Evolutionary conservation across 441 rosid genomes (phyloP), one percentile per base, ranked within the genome.

Genomic region (Corymbia citriodora): DNA sequence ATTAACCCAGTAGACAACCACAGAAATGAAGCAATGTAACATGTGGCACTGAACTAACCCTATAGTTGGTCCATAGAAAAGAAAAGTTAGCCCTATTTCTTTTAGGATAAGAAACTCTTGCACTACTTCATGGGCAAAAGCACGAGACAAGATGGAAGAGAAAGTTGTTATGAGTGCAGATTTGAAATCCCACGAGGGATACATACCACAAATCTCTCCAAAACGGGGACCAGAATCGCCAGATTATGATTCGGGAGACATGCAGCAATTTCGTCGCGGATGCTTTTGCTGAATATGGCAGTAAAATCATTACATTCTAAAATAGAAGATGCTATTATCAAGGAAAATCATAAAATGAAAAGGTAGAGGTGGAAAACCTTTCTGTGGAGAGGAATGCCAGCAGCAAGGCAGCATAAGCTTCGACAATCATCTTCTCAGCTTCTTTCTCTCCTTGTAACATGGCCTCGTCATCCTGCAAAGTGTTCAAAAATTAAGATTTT

Each of bases 151-250:
- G 85, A 48, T 33, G 31, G 31, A 61, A 61, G 53, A 25, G 55
- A 29, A 79, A 61, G 87, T 31, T 89, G 83, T 48, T 63, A 74
- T 13, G 50, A 57, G 52, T 45, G 74, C 88, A 65, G 68, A 63
- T 50, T 90, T 89, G 70, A 54, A 19, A 53, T 89, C 81, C 53
- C n/a, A n/a, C 55, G 74, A 88, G 74, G 92, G 89, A 89, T 74
- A 90, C 97, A 91, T 97, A 98, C 99, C 99, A 98, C 97, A 94
- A 98, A 98, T 97, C 99, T 98, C 92, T 98, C 99, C 95, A 98
- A 92, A 63, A 97, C 99, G 2, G 99, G 99, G 88, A 98, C 99
- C 89, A 98, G 96, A 92, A 94, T 90, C 48, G 95, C 91, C 83
- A 98, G 93, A 90, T 93, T 95, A 88, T 90, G 97, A 89, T 95